phyloP scores from a whole-genome alignment of 257 asterid genomes.

The Solanum sejunctum region DNA sequence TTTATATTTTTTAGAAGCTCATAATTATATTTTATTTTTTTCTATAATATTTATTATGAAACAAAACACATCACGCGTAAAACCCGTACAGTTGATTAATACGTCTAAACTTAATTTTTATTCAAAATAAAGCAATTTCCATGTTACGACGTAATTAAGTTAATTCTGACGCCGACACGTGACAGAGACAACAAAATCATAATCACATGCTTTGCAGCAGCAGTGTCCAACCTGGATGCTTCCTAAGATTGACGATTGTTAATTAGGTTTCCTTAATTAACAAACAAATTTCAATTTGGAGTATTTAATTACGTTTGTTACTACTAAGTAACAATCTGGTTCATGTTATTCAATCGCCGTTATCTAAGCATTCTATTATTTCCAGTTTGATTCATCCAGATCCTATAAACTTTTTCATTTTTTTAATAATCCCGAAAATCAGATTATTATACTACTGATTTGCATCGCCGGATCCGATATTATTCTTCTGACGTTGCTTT shows the following conservation, averaged over 20 bases:
- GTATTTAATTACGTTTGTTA: too few species aligned
- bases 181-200: not conserved
- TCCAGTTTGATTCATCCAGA: not conserved
- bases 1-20: too few species aligned
- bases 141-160: not conserved
- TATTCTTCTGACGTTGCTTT: not conserved
- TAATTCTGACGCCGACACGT: not conserved
- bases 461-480: not conserved
- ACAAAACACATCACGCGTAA: fast-evolving
- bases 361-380: not conserved
- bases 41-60: too few species aligned
- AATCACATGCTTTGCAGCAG: not conserved
- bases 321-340: not conserved
- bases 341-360: not conserved
- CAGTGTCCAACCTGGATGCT: not conserved
- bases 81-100: not conserved
- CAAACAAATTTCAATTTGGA: not conserved
- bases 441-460: not conserved
- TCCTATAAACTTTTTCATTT: not conserved
- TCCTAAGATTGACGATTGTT: not conserved
- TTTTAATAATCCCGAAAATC: not conserved
- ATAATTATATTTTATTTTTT: too few species aligned
- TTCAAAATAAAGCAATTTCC: not conserved
- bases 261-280: not conserved
- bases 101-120: not conserved